Evolutionary conservation across 2,329 filamentous ascomycete species (phyloP).

Genomic region (Trichocomaceae sp.): DNA sequence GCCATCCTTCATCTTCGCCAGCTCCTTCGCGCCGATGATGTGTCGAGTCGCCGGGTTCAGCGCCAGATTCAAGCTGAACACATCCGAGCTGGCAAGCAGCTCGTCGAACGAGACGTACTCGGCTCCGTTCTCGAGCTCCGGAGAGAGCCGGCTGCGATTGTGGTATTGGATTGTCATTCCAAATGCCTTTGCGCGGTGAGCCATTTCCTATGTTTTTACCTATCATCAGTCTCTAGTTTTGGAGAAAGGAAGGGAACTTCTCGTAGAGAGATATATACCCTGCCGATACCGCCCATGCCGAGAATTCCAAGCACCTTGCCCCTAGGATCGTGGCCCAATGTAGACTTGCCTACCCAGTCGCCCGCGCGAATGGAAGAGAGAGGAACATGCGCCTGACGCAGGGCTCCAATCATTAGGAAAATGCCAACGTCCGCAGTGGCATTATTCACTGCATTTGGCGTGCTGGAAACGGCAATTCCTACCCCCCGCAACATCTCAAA

Average conservation of each 20-base stretch:
- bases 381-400: conserved; percentile 40
- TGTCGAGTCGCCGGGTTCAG: conserved; percentile 41
- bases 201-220: conserved; percentile 41
- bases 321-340: conserved; percentile 40
- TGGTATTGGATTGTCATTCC: conserved; percentile 45
- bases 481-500: too few relatives aligned
- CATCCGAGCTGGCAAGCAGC: conserved; percentile 39
- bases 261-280: conserved; percentile 33
- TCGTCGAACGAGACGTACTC: conserved; percentile 43
- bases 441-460: conserved; percentile 42
- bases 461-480: conserved; percentile 40
- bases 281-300: conserved; percentile 44
- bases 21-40: conserved; percentile 42
- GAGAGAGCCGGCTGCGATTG: conserved; percentile 37
- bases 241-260: not conserved
- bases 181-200: conserved; percentile 39
- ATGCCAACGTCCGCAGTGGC: conserved; percentile 44
- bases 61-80: conserved; percentile 42
- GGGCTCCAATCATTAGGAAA: conserved; percentile 43
- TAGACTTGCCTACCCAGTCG: conserved; percentile 37
- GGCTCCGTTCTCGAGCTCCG: conserved; percentile 36
- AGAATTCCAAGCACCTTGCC: conserved; percentile 42
- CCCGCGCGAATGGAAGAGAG: conserved; percentile 36
- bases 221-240: not conserved
- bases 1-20: conserved; percentile 41